A percentile compares a stretch with the other conserved stretches of the same genome.
phyloP scores from a whole-genome alignment of 2,329 filamentous ascomycete species.

The Cryphonectria nitschkei region DNA sequence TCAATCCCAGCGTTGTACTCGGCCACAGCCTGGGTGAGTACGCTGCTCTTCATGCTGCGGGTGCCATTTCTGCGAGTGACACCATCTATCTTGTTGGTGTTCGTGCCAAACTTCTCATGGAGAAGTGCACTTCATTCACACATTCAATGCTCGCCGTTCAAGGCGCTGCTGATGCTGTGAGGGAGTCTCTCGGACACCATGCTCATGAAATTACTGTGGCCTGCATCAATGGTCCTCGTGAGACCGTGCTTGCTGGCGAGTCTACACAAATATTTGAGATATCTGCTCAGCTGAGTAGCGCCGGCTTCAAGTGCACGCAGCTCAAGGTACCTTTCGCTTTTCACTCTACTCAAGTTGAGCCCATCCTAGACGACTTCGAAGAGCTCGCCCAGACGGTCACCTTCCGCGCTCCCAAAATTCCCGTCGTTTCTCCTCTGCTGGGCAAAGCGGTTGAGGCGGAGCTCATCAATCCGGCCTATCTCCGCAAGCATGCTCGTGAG shows the following conservation, averaged over 20 bases:
- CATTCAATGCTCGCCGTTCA: constrained; percentile 62
- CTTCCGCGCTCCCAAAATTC: constrained; percentile 53
- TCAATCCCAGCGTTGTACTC: constrained; percentile 52
- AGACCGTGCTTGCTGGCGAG: constrained; percentile 69
- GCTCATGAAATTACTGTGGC: constrained; percentile 54
- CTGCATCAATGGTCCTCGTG: constrained; percentile 75
- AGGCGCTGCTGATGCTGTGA: constrained; percentile 55
- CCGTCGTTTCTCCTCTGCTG: constrained; percentile 70
- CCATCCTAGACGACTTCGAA: constrained; percentile 62
- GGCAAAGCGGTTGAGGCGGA: constrained; percentile 63
- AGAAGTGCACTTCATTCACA: constrained; percentile 66
- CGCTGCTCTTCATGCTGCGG: constrained; percentile 70
- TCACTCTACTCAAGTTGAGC: constrained; percentile 57
- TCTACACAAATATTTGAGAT: constrained; percentile 49
- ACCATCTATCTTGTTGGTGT: constrained; percentile 72
- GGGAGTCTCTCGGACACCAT: constrained; percentile 52
- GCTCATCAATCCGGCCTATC: constrained; percentile 63
- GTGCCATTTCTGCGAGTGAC: constrained; percentile 71
- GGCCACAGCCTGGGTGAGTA: constrained; percentile 70
- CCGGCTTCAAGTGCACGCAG: constrained; percentile 47
- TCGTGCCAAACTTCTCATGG: constrained; percentile 67
- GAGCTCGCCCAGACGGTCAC: constrained; percentile 43
- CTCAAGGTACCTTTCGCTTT: constrained; percentile 58
- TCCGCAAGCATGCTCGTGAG: constrained; percentile 67
- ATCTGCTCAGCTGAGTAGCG: constrained; percentile 40